Conservation (phyloP, 177 flowering plant genomes). For the Vitis hybrid region DNA sequence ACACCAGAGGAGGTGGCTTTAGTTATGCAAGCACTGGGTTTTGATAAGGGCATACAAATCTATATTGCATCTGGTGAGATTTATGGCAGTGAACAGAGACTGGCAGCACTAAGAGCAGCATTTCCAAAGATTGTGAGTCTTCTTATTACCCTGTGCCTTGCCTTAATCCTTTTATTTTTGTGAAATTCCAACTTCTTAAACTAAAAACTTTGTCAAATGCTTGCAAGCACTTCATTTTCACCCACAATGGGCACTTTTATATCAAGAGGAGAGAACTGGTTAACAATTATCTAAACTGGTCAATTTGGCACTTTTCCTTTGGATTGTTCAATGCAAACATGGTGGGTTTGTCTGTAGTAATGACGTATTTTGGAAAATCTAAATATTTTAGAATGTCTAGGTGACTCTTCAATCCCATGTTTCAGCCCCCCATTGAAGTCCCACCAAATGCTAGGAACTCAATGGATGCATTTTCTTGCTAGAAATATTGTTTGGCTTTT, state of each 20-base stretch:
- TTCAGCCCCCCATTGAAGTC: background rate
- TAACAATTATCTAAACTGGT: background rate
- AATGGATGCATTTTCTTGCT: background rate
- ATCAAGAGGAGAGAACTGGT: background rate
- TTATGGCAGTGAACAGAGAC: constrained; percentile 81
- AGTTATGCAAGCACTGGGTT: constrained; percentile 73
- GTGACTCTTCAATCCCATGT: background rate
- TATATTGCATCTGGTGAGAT: constrained; percentile 98
- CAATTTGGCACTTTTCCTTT: background rate
- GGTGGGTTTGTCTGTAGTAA: too few species aligned
- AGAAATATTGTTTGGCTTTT: background rate
- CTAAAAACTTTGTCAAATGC: background rate
- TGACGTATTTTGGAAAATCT: too few species aligned
- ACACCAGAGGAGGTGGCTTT: constrained; percentile 88
- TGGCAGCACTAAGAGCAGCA: constrained; percentile 64
- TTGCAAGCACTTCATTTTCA: background rate
- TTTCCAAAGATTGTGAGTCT: constrained; percentile 81
- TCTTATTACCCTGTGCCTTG: background rate
- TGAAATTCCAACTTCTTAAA: background rate
- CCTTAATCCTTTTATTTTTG: background rate
- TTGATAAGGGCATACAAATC: constrained; percentile 64
- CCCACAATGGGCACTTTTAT: background rate
- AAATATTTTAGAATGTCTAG: too few species aligned
- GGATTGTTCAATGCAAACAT: too few species aligned
- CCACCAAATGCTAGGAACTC: background rate